Evolutionary conservation across 2,329 filamentous ascomycete genomes (phyloP).

Genomic region (Colletotrichum sp.): DNA sequence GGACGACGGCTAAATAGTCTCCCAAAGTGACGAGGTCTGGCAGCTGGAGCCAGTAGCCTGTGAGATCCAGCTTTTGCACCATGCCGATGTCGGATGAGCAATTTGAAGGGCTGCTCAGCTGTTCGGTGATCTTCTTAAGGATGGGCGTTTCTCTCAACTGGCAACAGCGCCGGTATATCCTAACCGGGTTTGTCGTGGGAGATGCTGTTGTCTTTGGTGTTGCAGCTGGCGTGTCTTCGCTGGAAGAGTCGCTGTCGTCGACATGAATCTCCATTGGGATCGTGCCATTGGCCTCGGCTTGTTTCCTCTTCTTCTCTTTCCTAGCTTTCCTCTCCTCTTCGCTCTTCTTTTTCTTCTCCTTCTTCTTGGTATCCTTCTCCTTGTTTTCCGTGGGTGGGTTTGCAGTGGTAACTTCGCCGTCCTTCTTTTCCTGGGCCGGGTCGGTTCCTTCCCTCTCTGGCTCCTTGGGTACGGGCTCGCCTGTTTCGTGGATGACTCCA

Average conservation of each 20-base stretch:
- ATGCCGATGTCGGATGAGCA: conserved; percentile 72
- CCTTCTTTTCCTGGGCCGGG: conserved; percentile 22
- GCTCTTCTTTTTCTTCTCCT: conserved; percentile 94
- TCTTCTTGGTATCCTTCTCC: conserved; percentile 70
- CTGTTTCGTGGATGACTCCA: conserved; percentile 43
- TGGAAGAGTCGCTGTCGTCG: conserved; percentile 69
- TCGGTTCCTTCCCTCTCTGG: conserved; percentile 40
- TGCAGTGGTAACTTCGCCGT: conserved; percentile 27
- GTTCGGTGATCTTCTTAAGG: conserved; percentile 88
- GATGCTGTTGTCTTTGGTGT: conserved; percentile 56
- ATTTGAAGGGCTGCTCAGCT: conserved; percentile 76
- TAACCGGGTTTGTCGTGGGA: conserved; percentile 87
- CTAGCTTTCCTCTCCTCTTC: conserved; percentile 92
- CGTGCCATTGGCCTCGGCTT: conserved; percentile 86
- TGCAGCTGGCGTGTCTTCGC: conserved; percentile 52
- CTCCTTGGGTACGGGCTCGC: conserved; percentile 44
- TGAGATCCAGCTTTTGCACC: conserved; percentile 82
- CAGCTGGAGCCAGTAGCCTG: conserved; percentile 82
- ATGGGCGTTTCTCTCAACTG: conserved; percentile 93
- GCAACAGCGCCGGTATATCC: conserved; percentile 94
- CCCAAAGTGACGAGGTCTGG: conserved; percentile 86
- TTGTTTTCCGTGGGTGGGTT: conserved; percentile 28
- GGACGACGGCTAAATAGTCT: conserved; percentile 93
- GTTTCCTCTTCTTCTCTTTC: conserved; percentile 84
- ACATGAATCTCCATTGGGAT: conserved; percentile 83